Base-by-base conservation (phyloP, 768 basidiomycete genomes). In the Russula emetica region DNA sequence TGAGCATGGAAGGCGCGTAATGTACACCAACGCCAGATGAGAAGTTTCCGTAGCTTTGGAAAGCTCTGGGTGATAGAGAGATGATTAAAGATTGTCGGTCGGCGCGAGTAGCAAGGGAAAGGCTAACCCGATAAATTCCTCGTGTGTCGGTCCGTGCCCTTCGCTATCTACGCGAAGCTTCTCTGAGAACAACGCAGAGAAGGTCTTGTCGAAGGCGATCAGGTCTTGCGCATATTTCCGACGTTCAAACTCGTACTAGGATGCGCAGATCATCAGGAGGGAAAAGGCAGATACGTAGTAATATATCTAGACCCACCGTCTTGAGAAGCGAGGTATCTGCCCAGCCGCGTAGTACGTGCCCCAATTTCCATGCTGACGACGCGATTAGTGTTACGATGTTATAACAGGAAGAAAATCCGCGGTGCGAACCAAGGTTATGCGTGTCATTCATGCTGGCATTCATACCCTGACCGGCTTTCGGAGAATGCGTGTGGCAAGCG, bases 381-480 rank as follows among this genome's bases (percentile, higher is more conserved):
- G 4, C 11, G 9, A 18, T 30, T 18, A 68, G 34, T 18, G 42
- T 45, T 11, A 58, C 16, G 18, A n/a, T 14, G 14, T 20, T 3
- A 32, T 60, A 53, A 32, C 20, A 36, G 30, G 14, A 20, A 36
- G 24, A 26, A 5, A 34, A 28, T 26, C 10, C 20, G 5, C 30
- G 47, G 11, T 14, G 58, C 58, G 26, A 56, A 62, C 61, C 61
- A 16, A 84, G 76, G 67, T 84, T 84, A 69, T 81, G 83, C 0
- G 79, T 72, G 60, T 84, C 83, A 59, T 78, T 81, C 76, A 83
- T 82, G 55, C 78, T 78, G 5, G 81, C 81, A 34, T 82, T 82
- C 80, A 81, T 78, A 1, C 80, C 82, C 62, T 83, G 82, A 6
- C 81, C 77, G 58, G 78, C 79, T 14, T 62, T 62, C 5, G 61